These are phyloP conservation scores for Magnusiomyces sp. DNA, from an alignment of 1,139 yeast genomes.

Conservation along the genomic window DNA sequence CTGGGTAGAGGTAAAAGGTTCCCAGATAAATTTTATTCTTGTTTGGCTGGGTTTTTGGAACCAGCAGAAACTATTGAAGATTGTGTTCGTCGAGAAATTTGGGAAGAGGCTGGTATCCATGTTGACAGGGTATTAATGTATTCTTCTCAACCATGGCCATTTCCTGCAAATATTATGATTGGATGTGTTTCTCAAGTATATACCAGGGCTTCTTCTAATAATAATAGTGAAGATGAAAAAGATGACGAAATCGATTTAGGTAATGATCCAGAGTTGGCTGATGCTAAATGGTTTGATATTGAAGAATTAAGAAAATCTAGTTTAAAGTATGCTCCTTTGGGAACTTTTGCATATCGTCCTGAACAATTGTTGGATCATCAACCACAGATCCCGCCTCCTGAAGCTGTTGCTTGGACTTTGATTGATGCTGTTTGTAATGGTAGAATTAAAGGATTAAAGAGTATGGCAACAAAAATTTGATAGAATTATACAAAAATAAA, in stretches of 20 bases:
- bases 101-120: conserved; percentile 90
- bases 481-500: neutral
- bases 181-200: conserved; percentile 71
- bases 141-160: conserved; percentile 92
- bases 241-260: conserved; percentile 48
- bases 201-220: too few relatives aligned
- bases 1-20: conserved; percentile 61
- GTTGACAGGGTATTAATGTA: conserved; percentile 51
- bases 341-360: conserved; percentile 14
- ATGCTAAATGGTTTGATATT: conserved; percentile 75
- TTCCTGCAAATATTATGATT: conserved; percentile 86
- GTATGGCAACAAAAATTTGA: neutral
- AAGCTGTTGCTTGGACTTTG: conserved; percentile 43
- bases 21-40: conserved; percentile 50
- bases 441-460: conserved; percentile 5
- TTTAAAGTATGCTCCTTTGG: conserved; percentile 8
- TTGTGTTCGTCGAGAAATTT: conserved; percentile 80
- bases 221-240: conserved; percentile 51
- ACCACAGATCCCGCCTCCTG: conserved; percentile 39
- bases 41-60: conserved; percentile 93
- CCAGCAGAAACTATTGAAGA: conserved; percentile 89
- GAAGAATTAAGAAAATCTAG: conserved; percentile 38
- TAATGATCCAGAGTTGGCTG: conserved; percentile 77
- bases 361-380: conserved; percentile 25
- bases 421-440: conserved; percentile 32